Evolutionary conservation across 495 filamentous ascomycete species (phyloP), one percentile per base, ranked within the genome.

Genomic region (Neurospora sp.): DNA sequence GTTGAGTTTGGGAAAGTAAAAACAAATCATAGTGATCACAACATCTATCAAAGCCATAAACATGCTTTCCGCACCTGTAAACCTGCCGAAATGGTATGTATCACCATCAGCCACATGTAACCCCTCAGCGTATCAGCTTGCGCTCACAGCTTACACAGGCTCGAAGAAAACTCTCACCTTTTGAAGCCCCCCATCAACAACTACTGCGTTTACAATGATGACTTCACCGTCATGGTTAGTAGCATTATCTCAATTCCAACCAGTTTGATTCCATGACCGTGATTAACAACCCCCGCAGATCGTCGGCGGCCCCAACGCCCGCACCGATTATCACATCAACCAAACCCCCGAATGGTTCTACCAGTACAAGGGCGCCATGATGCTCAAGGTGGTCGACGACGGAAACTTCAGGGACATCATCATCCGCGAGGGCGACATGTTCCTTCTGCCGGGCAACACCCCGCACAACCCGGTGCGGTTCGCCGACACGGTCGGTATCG

Each of bases 291-390:
- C 31, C 3, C 0, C 68, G 18, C 76, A 92, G 93, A 94, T 99
- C 74, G 94, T 99, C 71, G 96, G 96, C 77, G 96, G 96, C 16
- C 96, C 96, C 71, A 99, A 99, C 81, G 93, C 93, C 18, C 90
- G 96, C 74, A 97, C 94, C 69, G 96, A 98, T 86, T 99, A 97
- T 85, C 96, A 98, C 86, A 97, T 99, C 85, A 99, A 99, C 85
- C 84, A 90, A 70, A 99, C 96, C 0, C 90, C 96, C 8, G 96
- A 99, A 78, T 98, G 94, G 89, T 99, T 98, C 88, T 99, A 96
- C 86, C 95, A 98, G 80, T 92, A 97, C 85, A 88, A 89, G 72
- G 96, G 96, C 69, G 88, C 88, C 37, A 97, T 99, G 96, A 85
- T 98, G 22, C 90, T 99, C 69, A 97, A 96, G 78, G 93, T 96